Evolutionary conservation across 495 filamentous ascomycete species (phyloP).

Genomic region (Rusavskia elegans): DNA sequence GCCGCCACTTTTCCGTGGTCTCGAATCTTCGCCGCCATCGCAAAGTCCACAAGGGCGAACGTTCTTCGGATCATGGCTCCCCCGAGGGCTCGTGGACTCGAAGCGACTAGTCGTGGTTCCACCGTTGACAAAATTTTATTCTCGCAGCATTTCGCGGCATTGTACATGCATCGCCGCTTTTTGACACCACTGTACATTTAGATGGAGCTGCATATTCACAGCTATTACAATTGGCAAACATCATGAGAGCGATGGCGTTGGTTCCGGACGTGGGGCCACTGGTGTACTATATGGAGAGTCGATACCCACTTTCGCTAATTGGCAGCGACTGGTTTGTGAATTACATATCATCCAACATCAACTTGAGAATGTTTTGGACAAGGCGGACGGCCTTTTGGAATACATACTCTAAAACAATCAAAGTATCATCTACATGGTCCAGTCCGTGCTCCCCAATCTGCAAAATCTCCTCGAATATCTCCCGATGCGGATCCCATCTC

Average conservation of each 20-base stretch:
- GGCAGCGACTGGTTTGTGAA: conserved; percentile 1
- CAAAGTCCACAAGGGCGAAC: conserved; percentile 87
- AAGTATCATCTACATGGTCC: no score
- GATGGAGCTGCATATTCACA: background rate
- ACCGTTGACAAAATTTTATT: background rate
- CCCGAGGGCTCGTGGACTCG: conserved; percentile 13
- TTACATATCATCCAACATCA: background rate
- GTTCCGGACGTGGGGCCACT: background rate
- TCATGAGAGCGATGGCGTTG: background rate
- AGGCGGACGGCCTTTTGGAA: no score
- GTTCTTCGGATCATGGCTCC: conserved; percentile 11
- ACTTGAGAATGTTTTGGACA: background rate
- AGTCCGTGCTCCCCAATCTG: no score
- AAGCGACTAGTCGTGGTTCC: background rate
- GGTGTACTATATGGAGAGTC: background rate
- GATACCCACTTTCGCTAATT: conserved; percentile 15
- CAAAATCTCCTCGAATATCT: no score
- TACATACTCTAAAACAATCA: no score
- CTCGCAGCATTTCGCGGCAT: background rate
- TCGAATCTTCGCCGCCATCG: conserved; percentile 90
- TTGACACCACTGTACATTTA: background rate
- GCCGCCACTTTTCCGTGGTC: conserved; percentile 93
- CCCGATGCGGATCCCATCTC: no score
- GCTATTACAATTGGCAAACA: background rate
- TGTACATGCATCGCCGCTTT: background rate